Evolutionary conservation across 805 yeast species (phyloP), one percentile per base, ranked within the genome.

Genomic region (Wickerhamiella dianesei): DNA sequence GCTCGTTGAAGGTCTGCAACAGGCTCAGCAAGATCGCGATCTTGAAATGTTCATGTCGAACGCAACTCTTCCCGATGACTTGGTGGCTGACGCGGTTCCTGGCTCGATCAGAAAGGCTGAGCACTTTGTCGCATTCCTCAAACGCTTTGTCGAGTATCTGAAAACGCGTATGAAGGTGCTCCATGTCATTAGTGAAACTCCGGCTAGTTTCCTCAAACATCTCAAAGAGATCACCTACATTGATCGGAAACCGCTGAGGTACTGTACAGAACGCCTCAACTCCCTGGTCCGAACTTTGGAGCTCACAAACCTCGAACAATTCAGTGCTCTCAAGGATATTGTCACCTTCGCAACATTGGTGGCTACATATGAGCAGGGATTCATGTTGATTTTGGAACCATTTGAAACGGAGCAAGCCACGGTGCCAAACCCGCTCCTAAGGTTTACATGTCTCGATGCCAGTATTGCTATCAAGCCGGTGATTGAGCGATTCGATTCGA

Each of bases 171-270:
- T 92, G 97, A 94, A 92, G 67, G 96, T 92, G 2, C 66, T 94
- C 44, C 96, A 89, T 67, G 98, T 92, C 35, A 87, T 92, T 40
- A 85, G 96, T n/a, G 99, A 92, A 62, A 92, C 98, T 0, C 98
- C 99, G 0, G 75, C 79, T 3, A 86, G 96, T 32, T 92, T 92
- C 58, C 64, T 92, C 49, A 94, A 85, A 59, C 98, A 92, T 69
- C 67, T 94, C 59, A 88, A 89, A 60, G 96, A 89, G 49, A 66
- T 92, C 43, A 92, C 98, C 1, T 92, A 79, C 59, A 92, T 92
- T 41, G 98, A 92, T 54, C 69, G 80, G 49, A 92, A 92, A 59
- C 99, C 99, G 0, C 67, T 92, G 41, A 63, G 92, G 47, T 92
- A 88, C 62, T 88, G 96, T 59, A 80, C 96, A 0, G 97, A 92